A percentile compares a stretch with the other conserved stretches of the same genome.
phyloP scores from a whole-genome alignment of 192 early-diverging fungal species.

The Coemansia sp. region DNA sequence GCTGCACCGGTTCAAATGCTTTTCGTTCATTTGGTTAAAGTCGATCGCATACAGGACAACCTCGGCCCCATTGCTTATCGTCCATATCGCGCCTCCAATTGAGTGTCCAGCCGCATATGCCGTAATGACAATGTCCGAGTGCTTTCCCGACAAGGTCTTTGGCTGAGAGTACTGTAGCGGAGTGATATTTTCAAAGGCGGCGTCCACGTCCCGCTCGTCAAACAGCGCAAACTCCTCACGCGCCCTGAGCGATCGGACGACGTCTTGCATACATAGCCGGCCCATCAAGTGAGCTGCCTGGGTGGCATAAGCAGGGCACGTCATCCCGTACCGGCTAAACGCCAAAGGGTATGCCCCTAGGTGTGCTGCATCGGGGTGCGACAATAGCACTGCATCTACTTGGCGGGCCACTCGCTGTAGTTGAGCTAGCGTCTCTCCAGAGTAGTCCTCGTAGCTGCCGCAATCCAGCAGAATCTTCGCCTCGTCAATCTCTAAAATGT shows the following conservation, averaged over 20 bases:
- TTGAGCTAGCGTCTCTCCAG: slow-evolving; percentile 63
- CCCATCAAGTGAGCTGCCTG: slow-evolving; percentile 94
- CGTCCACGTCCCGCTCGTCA: slow-evolving; percentile 74
- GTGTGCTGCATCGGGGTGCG: slow-evolving; percentile 86
- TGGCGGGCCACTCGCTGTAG: slow-evolving; percentile 81
- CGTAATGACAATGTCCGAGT: slow-evolving; percentile 82
- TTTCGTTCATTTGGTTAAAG: slow-evolving; percentile 90
- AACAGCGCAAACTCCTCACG: slow-evolving; percentile 75
- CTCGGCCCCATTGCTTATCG: slow-evolving; percentile 91
- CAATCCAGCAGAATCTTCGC: slow-evolving; percentile 94
- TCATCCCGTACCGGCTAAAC: slow-evolving; percentile 69
- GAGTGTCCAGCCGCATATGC: slow-evolving; percentile 92
- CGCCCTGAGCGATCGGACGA: slow-evolving; percentile 65
- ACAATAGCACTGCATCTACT: slow-evolving; percentile 85
- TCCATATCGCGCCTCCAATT: slow-evolving; percentile 96
- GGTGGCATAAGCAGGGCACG: slow-evolving; percentile 86
- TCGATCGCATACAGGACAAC: slow-evolving; percentile 94
- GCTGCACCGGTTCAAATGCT: slow-evolving; percentile 54
- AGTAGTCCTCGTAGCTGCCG: slow-evolving; percentile 81
- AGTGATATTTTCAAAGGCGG: slow-evolving; percentile 79
- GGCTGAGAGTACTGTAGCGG: slow-evolving; percentile 88
- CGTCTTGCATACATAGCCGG: slow-evolving; percentile 77
- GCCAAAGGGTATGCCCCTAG: slow-evolving; percentile 86
- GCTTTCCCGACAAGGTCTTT: slow-evolving; percentile 60
- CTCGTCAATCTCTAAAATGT: slow-evolving; percentile 89